These are phyloP conservation scores for Phialemonium atrogriseum DNA, from an alignment of 2,329 filamentous ascomycete species.

Conservation along the genomic window DNA sequence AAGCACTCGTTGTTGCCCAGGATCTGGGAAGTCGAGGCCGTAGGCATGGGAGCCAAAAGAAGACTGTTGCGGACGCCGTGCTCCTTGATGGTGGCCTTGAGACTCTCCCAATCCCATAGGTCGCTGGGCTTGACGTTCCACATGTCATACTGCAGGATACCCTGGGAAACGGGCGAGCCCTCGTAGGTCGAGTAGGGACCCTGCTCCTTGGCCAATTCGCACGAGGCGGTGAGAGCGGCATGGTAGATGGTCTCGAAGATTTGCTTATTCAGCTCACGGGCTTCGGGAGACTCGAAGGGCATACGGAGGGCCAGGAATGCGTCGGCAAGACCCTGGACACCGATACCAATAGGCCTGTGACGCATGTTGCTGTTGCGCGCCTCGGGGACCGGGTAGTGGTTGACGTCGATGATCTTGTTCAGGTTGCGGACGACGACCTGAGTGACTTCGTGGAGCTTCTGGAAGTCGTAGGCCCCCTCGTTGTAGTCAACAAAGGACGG, in stretches of 20 bases:
- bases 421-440: slow-evolving; percentile 90
- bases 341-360: slow-evolving; percentile 89
- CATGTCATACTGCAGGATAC: slow-evolving; percentile 97
- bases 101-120: slow-evolving; percentile 88
- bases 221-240: slow-evolving; percentile 81
- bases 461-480: slow-evolving; percentile 82
- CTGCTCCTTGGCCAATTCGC: slow-evolving; percentile 73
- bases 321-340: slow-evolving; percentile 96
- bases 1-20: slow-evolving; percentile 99
- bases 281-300: slow-evolving; percentile 94
- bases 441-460: slow-evolving; percentile 90
- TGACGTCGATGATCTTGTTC: slow-evolving; percentile 97
- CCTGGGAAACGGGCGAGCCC: slow-evolving; percentile 89
- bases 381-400: slow-evolving; percentile 95
- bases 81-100: slow-evolving; percentile 88
- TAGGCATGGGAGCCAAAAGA: slow-evolving; percentile 94
- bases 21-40: slow-evolving; percentile 94
- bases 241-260: slow-evolving; percentile 99
- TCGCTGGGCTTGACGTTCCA: slow-evolving; percentile 91
- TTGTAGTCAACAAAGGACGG: slow-evolving; percentile 85
- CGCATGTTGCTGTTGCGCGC: slow-evolving; percentile 95
- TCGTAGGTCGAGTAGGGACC: slow-evolving; percentile 86
- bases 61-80: slow-evolving; percentile 93
- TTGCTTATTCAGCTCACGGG: slow-evolving; percentile 88
- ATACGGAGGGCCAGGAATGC: slow-evolving; percentile 94